Conservation (phyloP, 2,329 filamentous ascomycete genomes). For the Pseudogymnoascus sp. region DNA sequence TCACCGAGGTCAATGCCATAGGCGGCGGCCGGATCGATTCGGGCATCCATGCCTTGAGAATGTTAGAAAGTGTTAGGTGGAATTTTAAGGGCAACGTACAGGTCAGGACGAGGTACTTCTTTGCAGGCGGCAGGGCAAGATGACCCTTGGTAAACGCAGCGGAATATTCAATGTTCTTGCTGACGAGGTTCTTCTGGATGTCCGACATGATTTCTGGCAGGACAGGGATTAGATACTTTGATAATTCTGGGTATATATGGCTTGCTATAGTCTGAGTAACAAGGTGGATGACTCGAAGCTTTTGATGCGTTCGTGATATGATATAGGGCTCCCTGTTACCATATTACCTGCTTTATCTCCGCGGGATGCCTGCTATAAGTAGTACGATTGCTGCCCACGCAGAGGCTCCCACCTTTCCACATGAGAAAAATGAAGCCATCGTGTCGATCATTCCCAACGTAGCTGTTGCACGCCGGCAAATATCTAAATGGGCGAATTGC, state of each 20-base stretch:
- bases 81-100: background rate
- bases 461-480: background rate
- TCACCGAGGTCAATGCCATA: constrained; percentile 68
- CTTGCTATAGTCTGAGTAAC: background rate
- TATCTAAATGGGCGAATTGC: background rate
- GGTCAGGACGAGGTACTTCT: constrained; percentile 53
- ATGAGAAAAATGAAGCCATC: background rate
- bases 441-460: background rate
- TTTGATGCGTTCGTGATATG: background rate
- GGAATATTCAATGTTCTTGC: constrained; percentile 51
- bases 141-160: constrained; percentile 57
- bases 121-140: constrained; percentile 61
- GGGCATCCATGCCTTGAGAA: constrained; percentile 78
- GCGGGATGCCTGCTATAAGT: background rate
- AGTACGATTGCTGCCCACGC: background rate
- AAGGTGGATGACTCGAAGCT: background rate
- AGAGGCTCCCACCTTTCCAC: background rate
- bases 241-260: background rate
- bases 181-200: constrained; percentile 47
- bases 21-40: constrained; percentile 59
- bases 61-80: constrained; percentile 19
- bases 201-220: background rate
- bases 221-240: background rate
- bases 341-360: background rate
- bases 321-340: background rate